A percentile compares a stretch with the other conserved stretches of the same genome.
phyloP scores from a whole-genome alignment of 768 basidiomycete genomes.

The Sistotremastrum suecicum region DNA sequence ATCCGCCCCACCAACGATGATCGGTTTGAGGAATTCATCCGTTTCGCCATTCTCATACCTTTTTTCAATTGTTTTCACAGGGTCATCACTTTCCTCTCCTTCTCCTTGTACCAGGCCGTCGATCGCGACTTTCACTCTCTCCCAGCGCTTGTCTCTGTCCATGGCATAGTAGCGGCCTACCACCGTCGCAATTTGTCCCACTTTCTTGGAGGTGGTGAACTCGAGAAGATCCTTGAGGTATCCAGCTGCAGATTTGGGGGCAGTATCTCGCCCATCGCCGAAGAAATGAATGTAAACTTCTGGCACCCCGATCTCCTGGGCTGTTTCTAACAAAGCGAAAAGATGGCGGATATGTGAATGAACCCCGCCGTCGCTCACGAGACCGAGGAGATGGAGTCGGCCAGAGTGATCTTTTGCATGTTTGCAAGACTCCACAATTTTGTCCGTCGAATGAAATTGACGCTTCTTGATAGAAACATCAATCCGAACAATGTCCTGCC shows the following conservation, averaged over 20 bases:
- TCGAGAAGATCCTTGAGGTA: constrained; percentile 68
- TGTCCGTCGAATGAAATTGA: constrained; percentile 67
- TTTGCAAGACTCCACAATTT: constrained; percentile 59
- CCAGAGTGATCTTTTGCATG: constrained; percentile 74
- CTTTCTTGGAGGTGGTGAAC: constrained; percentile 62
- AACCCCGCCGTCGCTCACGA: constrained; percentile 95
- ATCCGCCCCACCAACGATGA: constrained; percentile 69
- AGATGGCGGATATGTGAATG: constrained; percentile 90
- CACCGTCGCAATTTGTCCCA: constrained; percentile 74
- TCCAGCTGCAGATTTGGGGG: constrained; percentile 65
- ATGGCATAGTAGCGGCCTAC: constrained; percentile 92
- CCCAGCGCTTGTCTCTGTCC: constrained; percentile 97
- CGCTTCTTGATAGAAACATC: constrained; percentile 84
- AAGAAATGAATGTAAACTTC: constrained; percentile 89
- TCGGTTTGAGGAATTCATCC: constrained; percentile 93
- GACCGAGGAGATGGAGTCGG: constrained; percentile 75
- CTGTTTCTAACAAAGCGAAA: constrained; percentile 79
- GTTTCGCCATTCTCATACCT: constrained; percentile 78
- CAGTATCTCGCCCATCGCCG: constrained; percentile 90
- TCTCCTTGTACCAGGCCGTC: constrained; percentile 69
- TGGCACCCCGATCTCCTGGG: constrained; percentile 73
- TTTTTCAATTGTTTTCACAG: constrained; percentile 52
- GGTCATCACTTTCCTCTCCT: constrained; percentile 37
- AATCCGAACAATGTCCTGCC: constrained; percentile 96
- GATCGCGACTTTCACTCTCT: constrained; percentile 78